Evolutionary conservation across 306 rosid species (phyloP).

Genomic region (Notholithocarpus densiflorus): DNA sequence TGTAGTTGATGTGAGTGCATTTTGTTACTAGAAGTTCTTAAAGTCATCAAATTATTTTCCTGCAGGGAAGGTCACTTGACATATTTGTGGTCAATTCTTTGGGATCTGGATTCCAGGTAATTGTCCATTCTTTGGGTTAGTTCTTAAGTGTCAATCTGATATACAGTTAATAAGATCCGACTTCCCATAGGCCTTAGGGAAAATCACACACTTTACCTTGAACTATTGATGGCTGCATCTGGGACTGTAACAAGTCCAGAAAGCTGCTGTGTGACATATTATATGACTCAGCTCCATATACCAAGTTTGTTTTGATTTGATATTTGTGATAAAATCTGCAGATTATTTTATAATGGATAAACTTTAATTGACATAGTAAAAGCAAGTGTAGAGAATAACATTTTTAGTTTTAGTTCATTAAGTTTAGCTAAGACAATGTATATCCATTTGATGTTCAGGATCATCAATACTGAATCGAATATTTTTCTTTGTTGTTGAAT

Average conservation of each 20-base stretch:
- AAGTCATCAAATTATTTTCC: conserved; percentile 21
- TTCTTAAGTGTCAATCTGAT: background rate
- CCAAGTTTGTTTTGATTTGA: background rate
- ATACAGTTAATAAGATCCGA: background rate
- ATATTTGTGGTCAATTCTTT: conserved; percentile 95
- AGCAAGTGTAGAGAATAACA: background rate
- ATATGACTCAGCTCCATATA: background rate
- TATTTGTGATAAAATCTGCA: background rate
- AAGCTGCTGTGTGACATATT: background rate
- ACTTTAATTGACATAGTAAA: background rate
- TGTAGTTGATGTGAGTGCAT: conserved; percentile 12
- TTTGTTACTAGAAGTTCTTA: conserved; percentile 12
- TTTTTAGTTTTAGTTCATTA: conserved; percentile 2
- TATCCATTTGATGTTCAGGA: conserved; percentile 13
- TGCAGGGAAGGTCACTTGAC: conserved; percentile 87
- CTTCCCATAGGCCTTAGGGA: background rate
- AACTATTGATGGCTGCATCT: background rate
- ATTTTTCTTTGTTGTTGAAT: conserved; percentile 5
- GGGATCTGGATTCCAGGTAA: conserved; percentile 91
- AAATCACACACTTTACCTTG: background rate
- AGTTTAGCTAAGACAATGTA: conserved; percentile 6
- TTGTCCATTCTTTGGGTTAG: background rate
- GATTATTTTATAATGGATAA: background rate
- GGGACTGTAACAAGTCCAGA: background rate
- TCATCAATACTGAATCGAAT: conserved; percentile 1